These are phyloP conservation scores for Wickerhamiella australiensis DNA, from an alignment of 805 yeast genomes.

Conservation along the genomic window DNA sequence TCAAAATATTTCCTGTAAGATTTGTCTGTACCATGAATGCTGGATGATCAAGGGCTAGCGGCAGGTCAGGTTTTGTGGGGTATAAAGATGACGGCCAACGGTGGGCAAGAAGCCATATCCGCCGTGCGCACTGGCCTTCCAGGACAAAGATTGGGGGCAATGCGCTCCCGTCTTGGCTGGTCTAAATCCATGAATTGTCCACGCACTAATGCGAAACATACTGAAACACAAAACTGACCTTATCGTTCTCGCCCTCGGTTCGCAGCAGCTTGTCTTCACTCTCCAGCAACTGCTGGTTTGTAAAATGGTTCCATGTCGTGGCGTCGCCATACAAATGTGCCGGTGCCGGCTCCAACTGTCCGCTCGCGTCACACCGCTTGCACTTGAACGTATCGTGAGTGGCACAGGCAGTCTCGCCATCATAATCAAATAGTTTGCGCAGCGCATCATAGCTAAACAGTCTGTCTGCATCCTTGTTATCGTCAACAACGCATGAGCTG, in stretches of 20 bases:
- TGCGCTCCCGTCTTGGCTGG: too few relatives aligned
- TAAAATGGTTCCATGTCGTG: slow-evolving; percentile 91
- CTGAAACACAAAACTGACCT: slow-evolving; percentile 80
- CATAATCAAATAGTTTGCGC: slow-evolving; percentile 59
- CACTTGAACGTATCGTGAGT: slow-evolving; percentile 90
- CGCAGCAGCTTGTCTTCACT: slow-evolving; percentile 69
- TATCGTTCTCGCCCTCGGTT: slow-evolving; percentile 57
- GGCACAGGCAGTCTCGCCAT: slow-evolving; percentile 60
- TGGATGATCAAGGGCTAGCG: too few relatives aligned
- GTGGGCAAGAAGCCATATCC: too few relatives aligned
- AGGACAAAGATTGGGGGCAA: too few relatives aligned
- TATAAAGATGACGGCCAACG: too few relatives aligned
- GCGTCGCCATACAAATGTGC: slow-evolving; percentile 97
- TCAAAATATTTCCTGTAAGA: too few relatives aligned
- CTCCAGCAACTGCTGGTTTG: slow-evolving; percentile 40
- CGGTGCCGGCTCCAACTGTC: slow-evolving; percentile 52
- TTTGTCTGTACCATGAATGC: too few relatives aligned
- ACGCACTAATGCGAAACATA: slow-evolving; percentile 63
- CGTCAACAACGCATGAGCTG: slow-evolving; percentile 94
- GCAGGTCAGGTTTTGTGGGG: too few relatives aligned
- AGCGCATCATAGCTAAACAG: slow-evolving; percentile 74
- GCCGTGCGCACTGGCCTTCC: too few relatives aligned
- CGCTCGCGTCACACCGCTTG: slow-evolving; percentile 55
- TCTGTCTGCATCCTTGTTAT: slow-evolving; percentile 88
- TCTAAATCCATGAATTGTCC: too few relatives aligned